These are phyloP conservation scores for Nannizziopsis barbatae DNA, from an alignment of 2,329 filamentous ascomycete species.

Conservation along the genomic window DNA sequence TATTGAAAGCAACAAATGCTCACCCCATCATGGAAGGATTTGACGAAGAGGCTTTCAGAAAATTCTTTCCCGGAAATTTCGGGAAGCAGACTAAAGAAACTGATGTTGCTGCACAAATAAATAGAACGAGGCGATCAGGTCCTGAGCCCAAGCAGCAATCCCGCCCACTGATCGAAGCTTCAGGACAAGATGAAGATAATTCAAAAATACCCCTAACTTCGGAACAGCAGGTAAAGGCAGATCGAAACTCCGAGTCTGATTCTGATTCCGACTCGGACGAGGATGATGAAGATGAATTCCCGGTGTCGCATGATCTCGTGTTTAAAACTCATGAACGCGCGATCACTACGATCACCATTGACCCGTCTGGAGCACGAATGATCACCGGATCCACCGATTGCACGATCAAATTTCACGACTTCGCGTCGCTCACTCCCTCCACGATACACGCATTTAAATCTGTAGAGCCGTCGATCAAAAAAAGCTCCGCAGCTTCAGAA, in stretches of 20 bases:
- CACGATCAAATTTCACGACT: slow-evolving; percentile 85
- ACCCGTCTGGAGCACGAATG: slow-evolving; percentile 72
- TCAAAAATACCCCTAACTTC: background rate
- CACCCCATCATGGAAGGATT: slow-evolving; percentile 29
- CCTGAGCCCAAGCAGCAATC: slow-evolving; percentile 15
- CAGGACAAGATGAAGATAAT: slow-evolving; percentile 18
- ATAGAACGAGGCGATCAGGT: slow-evolving; percentile 55
- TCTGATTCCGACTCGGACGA: slow-evolving; percentile 47
- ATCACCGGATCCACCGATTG: slow-evolving; percentile 88
- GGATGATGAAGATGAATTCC: slow-evolving; percentile 76
- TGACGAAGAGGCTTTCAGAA: slow-evolving; percentile 37
- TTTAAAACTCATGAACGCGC: slow-evolving; percentile 86
- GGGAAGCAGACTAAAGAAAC: slow-evolving; percentile 67
- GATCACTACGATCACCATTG: slow-evolving; percentile 71
- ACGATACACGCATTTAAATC: slow-evolving; percentile 90
- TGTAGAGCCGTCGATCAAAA: slow-evolving; percentile 72
- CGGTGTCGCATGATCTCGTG: slow-evolving; percentile 83
- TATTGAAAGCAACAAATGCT: background rate
- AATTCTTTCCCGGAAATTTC: slow-evolving; percentile 70
- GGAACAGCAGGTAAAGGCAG: slow-evolving; percentile 17
- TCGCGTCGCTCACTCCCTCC: slow-evolving; percentile 87
- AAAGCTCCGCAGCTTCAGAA: slow-evolving; percentile 59
- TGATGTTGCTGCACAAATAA: slow-evolving; percentile 69
- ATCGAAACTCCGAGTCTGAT: slow-evolving; percentile 31
- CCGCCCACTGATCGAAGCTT: slow-evolving; percentile 8